phyloP scores from a whole-genome alignment of 495 filamentous ascomycete species.

The Lindgomyces ingoldianus region DNA sequence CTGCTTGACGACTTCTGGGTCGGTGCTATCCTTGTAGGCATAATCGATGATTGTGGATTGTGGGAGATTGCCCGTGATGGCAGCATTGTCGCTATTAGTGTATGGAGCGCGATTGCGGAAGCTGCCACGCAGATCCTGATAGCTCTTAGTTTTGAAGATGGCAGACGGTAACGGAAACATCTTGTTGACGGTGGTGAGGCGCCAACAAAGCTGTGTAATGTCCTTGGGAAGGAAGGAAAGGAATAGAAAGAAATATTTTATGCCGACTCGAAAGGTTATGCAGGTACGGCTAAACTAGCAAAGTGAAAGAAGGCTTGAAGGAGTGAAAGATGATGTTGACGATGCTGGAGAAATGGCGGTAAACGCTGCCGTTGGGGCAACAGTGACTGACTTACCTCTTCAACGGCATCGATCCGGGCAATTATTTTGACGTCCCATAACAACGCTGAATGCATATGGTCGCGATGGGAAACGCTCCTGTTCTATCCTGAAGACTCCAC shows the following conservation, averaged over 20 bases:
- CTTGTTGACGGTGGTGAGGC: neutral
- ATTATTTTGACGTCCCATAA: neutral
- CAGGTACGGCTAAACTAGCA: neutral
- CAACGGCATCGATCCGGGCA: neutral
- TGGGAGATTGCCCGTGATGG: neutral
- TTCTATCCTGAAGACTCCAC: neutral
- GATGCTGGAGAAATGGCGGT: neutral
- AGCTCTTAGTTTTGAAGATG: conserved; percentile 7
- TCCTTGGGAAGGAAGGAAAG: neutral
- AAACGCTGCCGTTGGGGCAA: neutral
- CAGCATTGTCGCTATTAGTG: neutral
- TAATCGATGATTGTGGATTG: neutral
- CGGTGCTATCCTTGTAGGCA: neutral
- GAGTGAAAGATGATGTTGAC: neutral
- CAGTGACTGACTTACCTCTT: neutral
- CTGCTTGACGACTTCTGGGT: neutral
- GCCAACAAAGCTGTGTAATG: neutral
- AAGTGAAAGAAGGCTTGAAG: neutral
- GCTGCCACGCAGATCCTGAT: neutral
- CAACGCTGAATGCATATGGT: neutral
- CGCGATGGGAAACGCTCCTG: neutral
- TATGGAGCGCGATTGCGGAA: neutral
- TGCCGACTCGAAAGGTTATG: neutral
- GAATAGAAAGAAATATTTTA: neutral
- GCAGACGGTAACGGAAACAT: neutral